phyloP scores from a whole-genome alignment of 495 filamentous ascomycete genomes.

The Lophiostoma macrostomum region DNA sequence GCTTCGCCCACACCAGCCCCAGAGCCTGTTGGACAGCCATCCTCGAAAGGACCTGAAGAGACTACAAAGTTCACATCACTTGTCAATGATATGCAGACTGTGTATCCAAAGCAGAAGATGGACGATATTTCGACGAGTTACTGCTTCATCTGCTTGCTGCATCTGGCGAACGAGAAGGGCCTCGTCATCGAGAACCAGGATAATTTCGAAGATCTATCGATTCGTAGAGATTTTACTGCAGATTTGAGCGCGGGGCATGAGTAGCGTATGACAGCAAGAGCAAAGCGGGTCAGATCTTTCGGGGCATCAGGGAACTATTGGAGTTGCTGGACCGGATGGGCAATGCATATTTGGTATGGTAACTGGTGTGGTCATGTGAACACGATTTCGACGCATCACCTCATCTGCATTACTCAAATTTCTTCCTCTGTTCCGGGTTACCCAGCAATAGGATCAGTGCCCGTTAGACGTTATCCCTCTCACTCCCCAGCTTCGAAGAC shows the following conservation, averaged over 20 bases:
- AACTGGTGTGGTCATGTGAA: too few relatives aligned
- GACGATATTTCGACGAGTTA: constrained; percentile 94
- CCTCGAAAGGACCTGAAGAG: constrained; percentile 41
- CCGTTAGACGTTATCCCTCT: too few relatives aligned
- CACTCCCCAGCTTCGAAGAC: too few relatives aligned
- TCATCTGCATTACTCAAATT: too few relatives aligned
- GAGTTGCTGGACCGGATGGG: too few relatives aligned
- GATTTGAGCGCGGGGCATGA: constrained; percentile 28
- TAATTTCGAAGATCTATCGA: constrained; percentile 41
- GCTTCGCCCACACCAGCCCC: neutral
- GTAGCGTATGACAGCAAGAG: too few relatives aligned
- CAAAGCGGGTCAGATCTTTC: too few relatives aligned
- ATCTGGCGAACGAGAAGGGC: constrained; percentile 96
- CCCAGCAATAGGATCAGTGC: too few relatives aligned
- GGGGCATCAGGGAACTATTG: too few relatives aligned
- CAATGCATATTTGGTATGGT: too few relatives aligned
- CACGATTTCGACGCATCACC: too few relatives aligned
- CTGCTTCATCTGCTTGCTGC: constrained; percentile 95
- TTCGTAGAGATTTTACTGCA: constrained; percentile 41
- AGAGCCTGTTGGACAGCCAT: constrained; percentile 1
- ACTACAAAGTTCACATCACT: constrained; percentile 79
- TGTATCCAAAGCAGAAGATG: constrained; percentile 80
- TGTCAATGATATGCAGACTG: constrained; percentile 81
- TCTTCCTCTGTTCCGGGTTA: too few relatives aligned
- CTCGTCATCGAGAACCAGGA: constrained; percentile 60